Percentiles rank a stretch among this genome's conserved stretches.
These are phyloP conservation scores for Butyriboletus loyo DNA, from an alignment of 768 basidiomycete species.

Conservation along the genomic window DNA sequence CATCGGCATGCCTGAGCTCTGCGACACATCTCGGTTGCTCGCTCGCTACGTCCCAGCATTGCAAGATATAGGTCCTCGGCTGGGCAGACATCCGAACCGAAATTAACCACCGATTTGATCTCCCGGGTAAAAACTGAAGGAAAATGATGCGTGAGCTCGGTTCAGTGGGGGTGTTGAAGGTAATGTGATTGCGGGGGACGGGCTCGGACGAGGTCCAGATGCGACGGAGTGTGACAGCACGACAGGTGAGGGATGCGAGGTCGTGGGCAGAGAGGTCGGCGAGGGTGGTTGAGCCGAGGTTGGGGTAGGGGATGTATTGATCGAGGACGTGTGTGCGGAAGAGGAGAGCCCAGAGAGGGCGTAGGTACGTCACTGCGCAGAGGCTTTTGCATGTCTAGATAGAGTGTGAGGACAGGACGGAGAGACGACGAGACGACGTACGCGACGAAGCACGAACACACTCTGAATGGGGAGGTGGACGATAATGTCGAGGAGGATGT, in stretches of 20 bases:
- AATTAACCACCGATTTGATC: constrained; percentile 44
- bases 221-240: constrained; percentile 41
- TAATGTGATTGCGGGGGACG: constrained; percentile 21
- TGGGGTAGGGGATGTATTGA: constrained; percentile 46
- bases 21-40: constrained; percentile 42
- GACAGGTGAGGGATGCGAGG: constrained; percentile 42
- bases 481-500: constrained; percentile 47
- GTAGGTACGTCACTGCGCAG: constrained; percentile 40
- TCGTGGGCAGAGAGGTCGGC: constrained; percentile 37
- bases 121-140: constrained; percentile 46
- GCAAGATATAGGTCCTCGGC: constrained; percentile 36
- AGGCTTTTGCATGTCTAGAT: constrained; percentile 47
- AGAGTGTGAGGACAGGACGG: not conserved
- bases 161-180: constrained; percentile 23
- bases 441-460: constrained; percentile 47
- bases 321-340: constrained; percentile 41
- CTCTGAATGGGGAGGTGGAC: constrained; percentile 38
- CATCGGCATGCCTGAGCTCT: constrained; percentile 29
- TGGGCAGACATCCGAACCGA: constrained; percentile 36
- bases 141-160: constrained; percentile 38
- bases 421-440: constrained; percentile 20
- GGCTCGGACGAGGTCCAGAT: constrained; percentile 51
- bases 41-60: constrained; percentile 54
- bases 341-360: constrained; percentile 48
- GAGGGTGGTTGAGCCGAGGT: constrained; percentile 24